A percentile compares a stretch with the other conserved stretches of the same genome.
These are phyloP conservation scores for Apiospora aurea DNA, from an alignment of 2,329 filamentous ascomycete genomes.

Conservation along the genomic window DNA sequence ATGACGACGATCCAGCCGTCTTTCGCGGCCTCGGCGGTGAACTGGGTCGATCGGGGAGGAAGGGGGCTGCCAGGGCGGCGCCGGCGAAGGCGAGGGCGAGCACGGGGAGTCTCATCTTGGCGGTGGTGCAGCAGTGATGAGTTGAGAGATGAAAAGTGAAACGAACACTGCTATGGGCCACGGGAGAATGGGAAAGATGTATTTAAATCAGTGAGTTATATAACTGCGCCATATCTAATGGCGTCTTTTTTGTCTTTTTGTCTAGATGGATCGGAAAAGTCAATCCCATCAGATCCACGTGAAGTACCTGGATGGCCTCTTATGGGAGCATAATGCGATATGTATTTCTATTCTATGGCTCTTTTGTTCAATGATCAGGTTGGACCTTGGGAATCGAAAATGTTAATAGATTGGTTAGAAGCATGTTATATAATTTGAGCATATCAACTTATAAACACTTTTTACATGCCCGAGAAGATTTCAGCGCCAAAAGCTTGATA, in stretches of 20 bases:
- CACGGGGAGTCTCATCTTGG: not conserved
- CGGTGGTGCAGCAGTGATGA: not conserved
- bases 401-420: no score
- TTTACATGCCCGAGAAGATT: no score
- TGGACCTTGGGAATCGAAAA: no score
- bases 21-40: not conserved
- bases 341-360: not conserved
- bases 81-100: not conserved
- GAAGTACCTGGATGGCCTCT: not conserved
- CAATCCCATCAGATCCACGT: not conserved
- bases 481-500: no score
- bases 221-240: no score
- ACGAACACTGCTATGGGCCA: no score
- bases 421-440: no score
- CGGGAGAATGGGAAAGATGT: no score
- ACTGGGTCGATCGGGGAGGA: not conserved
- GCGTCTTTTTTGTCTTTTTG: not conserved
- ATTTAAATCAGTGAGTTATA: not conserved
- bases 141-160: no score
- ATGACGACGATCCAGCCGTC: slow-evolving; percentile 14
- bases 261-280: not conserved
- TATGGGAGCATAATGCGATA: no score
- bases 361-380: no score
- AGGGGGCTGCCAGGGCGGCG: not conserved
- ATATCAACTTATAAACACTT: no score